phyloP scores from a whole-genome alignment of 176 grass and related monocot genomes.

The Phragmites australis region DNA sequence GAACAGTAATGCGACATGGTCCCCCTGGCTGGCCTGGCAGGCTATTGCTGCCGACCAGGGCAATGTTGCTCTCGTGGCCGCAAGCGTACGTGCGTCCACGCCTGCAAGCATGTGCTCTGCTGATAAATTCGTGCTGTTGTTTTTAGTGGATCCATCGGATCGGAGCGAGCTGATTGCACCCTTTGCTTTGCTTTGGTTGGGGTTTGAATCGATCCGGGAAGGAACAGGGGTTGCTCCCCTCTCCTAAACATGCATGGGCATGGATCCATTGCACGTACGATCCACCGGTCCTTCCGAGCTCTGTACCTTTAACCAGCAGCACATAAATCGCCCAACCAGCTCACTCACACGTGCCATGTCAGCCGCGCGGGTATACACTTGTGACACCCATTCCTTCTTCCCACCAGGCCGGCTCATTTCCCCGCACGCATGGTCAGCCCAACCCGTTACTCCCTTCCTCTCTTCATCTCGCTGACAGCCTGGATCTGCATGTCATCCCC shows the following conservation, averaged over 20 bases:
- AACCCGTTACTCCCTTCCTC: too few relatives aligned
- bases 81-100: too few relatives aligned
- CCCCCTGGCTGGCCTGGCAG: neutral
- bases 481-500: too few relatives aligned
- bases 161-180: neutral
- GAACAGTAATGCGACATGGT: neutral
- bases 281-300: neutral
- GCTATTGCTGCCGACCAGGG: neutral
- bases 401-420: too few relatives aligned
- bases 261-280: too few relatives aligned
- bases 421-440: neutral
- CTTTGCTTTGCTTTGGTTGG: too few relatives aligned
- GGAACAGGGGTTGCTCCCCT: constrained; percentile 16
- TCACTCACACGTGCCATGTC: neutral
- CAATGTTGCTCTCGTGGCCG: neutral
- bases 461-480: too few relatives aligned
- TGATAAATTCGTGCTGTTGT: neutral
- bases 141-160: too few relatives aligned
- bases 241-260: neutral
- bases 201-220: too few relatives aligned
- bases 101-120: neutral
- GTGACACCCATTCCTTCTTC: neutral
- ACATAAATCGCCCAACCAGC: neutral
- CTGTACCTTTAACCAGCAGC: neutral
- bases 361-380: too few relatives aligned